Evolutionary conservation across 2,329 filamentous ascomycete species (phyloP).

Genomic region (Diplocarpon mali): DNA sequence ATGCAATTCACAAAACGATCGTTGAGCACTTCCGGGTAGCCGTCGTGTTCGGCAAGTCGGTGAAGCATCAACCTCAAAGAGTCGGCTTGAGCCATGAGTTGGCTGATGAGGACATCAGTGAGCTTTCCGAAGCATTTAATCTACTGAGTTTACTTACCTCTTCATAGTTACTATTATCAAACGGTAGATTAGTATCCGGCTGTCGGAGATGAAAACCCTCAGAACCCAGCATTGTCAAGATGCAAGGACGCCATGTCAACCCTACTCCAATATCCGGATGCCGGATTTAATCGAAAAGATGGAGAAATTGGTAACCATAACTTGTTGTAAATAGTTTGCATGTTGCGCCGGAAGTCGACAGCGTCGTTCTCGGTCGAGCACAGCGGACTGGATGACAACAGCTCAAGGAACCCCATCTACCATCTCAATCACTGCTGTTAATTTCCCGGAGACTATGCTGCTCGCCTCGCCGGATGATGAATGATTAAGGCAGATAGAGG

Average conservation of each 20-base stretch:
- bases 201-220: background rate
- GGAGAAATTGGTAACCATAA: background rate
- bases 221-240: background rate
- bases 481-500: too few species aligned
- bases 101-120: conserved; percentile 84
- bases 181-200: conserved; percentile 33
- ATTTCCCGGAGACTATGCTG: background rate
- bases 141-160: conserved; percentile 7
- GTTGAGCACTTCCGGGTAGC: conserved; percentile 91
- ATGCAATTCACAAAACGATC: conserved; percentile 92
- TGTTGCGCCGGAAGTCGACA: conserved; percentile 11
- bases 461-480: background rate
- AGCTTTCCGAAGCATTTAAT: conserved; percentile 6
- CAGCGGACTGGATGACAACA: background rate
- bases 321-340: conserved; percentile 10
- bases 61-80: conserved; percentile 96
- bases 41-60: conserved; percentile 93
- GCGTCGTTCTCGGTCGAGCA: conserved; percentile 11
- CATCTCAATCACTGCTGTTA: conserved; percentile 1
- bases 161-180: conserved; percentile 55
- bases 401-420: background rate
- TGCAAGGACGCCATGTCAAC: conserved; percentile 7
- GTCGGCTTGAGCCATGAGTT: conserved; percentile 87
- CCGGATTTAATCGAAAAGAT: background rate
- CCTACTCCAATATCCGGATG: background rate